Evolutionary conservation across 1,284 basidiomycete species (phyloP).

Genomic region (Boletellus dicymbophilus): DNA sequence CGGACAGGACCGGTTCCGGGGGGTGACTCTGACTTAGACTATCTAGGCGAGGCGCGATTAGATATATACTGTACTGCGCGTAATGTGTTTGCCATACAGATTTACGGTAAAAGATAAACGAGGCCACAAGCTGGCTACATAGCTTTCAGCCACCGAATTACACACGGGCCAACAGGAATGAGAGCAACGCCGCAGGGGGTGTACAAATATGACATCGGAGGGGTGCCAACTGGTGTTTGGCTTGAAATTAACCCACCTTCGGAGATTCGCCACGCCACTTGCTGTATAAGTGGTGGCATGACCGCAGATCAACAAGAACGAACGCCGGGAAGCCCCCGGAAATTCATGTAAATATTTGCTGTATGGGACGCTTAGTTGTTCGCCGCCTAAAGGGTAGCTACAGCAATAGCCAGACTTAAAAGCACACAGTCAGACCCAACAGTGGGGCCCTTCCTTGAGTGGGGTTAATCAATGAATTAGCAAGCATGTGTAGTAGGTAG

Average conservation of each 20-base stretch:
- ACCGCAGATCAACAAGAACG: neutral
- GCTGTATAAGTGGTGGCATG: slow-evolving; percentile 8
- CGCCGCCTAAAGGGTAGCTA: neutral
- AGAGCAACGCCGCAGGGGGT: neutral
- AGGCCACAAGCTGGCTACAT: too few species aligned
- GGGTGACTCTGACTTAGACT: too few species aligned
- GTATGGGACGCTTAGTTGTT: slow-evolving; percentile 1
- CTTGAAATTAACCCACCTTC: neutral
- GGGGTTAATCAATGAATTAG: neutral
- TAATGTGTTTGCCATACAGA: too few species aligned
- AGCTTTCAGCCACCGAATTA: neutral
- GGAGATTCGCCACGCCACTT: neutral
- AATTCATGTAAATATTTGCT: slow-evolving; percentile 2
- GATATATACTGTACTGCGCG: too few species aligned
- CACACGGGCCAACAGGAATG: neutral
- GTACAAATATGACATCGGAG: neutral
- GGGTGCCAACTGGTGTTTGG: neutral
- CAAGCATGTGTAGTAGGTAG: slow-evolving; percentile 3
- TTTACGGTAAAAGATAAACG: too few species aligned
- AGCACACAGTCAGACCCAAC: too few species aligned
- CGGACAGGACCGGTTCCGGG: too few species aligned
- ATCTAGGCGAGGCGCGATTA: too few species aligned
- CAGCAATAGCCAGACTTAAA: neutral
- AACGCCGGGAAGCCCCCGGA: neutral
- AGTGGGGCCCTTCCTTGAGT: too few species aligned